Evolutionary conservation across 139 green algal genomes (phyloP), one percentile per base, ranked within the genome.

Genomic region (Closterium sp.): DNA sequence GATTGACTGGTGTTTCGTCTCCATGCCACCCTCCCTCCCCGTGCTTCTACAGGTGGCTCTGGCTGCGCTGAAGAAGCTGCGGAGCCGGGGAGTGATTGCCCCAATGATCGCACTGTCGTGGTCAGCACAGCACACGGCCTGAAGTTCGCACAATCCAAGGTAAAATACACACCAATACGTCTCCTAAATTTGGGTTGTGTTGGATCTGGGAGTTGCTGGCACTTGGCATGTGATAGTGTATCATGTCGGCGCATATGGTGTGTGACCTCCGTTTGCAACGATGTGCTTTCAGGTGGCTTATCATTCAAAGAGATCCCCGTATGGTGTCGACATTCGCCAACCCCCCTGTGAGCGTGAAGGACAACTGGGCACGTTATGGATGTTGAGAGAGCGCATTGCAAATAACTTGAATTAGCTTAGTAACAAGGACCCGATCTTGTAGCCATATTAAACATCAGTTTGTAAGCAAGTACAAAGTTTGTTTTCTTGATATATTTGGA

Each of bases 131-230:
- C 98, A 12, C 98, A 99, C 95, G 98, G 98, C 55, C 96, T 99
- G 87, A 99, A 99, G 96, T 99, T 99, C 93, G 95, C 97, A 21
- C 96, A 98, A 91, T 97, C 94, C 93, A 99, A 99, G 96, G 97
- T 98, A 76, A 76, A n/a, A n/a, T n/a, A n/a, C n/a, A n/a, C n/a
- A n/a, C n/a, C n/a, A n/a, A n/a, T n/a, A n/a, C n/a, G n/a, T n/a
- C n/a, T n/a, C n/a, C n/a, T n/a, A n/a, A n/a, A n/a, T n/a, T n/a
- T n/a, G n/a, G n/a, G n/a, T n/a, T n/a, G n/a, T n/a, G n/a, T n/a
- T n/a, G n/a, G n/a, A n/a, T n/a, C n/a, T n/a, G n/a, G n/a, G n/a
- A n/a, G n/a, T n/a, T n/a, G n/a, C n/a, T n/a, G n/a, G n/a, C n/a
- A n/a, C n/a, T n/a, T n/a, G n/a, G n/a, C n/a, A n/a, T n/a, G n/a